Evolutionary conservation across 2,329 filamentous ascomycete species (phyloP), one percentile per base, ranked within the genome.

Genomic region (Colletotrichum eremochloae): DNA sequence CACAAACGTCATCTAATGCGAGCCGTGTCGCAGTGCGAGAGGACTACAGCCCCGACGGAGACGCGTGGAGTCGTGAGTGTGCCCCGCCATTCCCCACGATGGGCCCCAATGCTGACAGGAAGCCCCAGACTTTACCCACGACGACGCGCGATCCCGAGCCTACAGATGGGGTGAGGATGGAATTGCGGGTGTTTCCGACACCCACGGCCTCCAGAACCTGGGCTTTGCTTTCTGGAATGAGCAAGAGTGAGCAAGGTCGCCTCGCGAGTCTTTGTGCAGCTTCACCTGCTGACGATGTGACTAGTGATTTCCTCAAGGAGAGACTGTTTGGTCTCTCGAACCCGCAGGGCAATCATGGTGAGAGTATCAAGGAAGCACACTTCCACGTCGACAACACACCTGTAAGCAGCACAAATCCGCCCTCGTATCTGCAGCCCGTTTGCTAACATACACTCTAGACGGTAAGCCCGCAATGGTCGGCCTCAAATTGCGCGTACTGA

Each of bases 181-280:
- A 75, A 98, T 98, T 83, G 95, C 96, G 68, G 96, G 96, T 80
- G 95, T 98, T 38, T 97, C 84, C 75, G 95, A 98, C 81, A 94
- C 94, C 20, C 96, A 98, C 80, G 95, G 95, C 73, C 85, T 93
- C 67, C 93, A 97, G 83, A 97, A 98, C 82, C 93, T 98, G 81
- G 94, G 93, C 4, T 98, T 98, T 86, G 91, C 94, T 64, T 98
- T 98, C 82, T 98, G 96, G 96, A 98, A 98, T 81, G 95, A 95
- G 82, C 91, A 98, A 85, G 96, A 98, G 95, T 97, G 75, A 65
- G 82, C 76, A 38, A 15, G n/a, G 14, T 33, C 11, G 70, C 38
- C 83, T 78, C 11, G n/a, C 44, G 38, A 42, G 50, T 31, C 56
- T 60, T 76, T 36, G 44, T 12, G 38, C 38, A 20, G 24, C 50